These are phyloP conservation scores for Saccharomycopsis schoenii DNA, from an alignment of 805 yeast genomes.

Conservation along the genomic window DNA sequence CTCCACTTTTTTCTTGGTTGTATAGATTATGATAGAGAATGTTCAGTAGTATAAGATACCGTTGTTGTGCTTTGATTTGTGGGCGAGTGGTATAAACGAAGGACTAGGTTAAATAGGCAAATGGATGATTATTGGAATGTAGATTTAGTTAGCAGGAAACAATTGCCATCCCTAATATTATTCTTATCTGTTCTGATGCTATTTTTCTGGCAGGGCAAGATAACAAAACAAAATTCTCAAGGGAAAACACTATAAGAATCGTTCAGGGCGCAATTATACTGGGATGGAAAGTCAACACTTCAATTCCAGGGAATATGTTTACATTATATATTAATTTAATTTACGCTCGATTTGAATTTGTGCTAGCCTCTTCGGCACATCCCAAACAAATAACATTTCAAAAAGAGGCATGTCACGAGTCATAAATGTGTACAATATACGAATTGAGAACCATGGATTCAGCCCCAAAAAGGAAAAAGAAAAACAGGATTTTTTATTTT, in stretches of 20 bases:
- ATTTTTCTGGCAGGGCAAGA: neutral
- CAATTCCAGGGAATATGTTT: neutral
- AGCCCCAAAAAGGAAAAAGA: neutral
- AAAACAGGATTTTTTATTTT: neutral
- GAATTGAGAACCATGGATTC: neutral
- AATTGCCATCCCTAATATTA: too few relatives aligned
- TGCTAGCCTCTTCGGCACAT: neutral
- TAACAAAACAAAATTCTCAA: too few relatives aligned
- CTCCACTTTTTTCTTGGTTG: neutral
- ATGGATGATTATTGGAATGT: neutral
- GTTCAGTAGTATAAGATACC: too few relatives aligned
- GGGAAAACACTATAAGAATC: too few relatives aligned
- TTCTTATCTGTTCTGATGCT: too few relatives aligned
- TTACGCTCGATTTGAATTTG: neutral
- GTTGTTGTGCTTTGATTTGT: neutral
- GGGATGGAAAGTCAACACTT: neutral
- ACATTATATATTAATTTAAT: neutral
- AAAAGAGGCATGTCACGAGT: neutral
- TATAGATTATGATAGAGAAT: too few relatives aligned
- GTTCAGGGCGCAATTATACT: too few relatives aligned
- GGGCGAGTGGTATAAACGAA: neutral
- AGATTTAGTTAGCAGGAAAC: neutral
- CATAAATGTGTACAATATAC: conserved; percentile 1
- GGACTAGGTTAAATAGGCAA: neutral
- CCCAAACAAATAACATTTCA: neutral